These are phyloP conservation scores for Penicillium lagena DNA, from an alignment of 495 filamentous ascomycete genomes.

Conservation along the genomic window DNA sequence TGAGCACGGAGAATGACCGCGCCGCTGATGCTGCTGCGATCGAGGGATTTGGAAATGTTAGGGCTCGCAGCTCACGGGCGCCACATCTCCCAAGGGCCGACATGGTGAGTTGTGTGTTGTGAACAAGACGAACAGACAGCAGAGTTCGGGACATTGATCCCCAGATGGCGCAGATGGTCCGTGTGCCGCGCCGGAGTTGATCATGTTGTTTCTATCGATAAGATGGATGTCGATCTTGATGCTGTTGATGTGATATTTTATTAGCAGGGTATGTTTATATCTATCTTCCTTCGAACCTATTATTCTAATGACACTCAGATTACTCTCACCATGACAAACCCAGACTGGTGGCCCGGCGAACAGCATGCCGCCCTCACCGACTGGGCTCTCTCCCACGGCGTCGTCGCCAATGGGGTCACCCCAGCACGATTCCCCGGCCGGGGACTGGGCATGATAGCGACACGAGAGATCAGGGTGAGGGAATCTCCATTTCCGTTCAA, in stretches of 20 bases:
- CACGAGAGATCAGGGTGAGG: constrained; percentile 53
- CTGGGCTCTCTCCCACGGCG: constrained; percentile 56
- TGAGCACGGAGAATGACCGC: constrained; percentile 65
- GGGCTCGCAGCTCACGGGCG: constrained; percentile 11
- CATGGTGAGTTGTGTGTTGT: constrained; percentile 16
- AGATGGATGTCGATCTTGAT: not conserved
- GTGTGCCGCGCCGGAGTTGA: constrained; percentile 19
- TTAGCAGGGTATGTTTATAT: not conserved
- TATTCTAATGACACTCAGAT: no score
- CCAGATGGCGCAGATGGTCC: constrained; percentile 12
- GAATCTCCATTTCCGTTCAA: constrained; percentile 14
- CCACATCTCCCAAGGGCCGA: constrained; percentile 22
- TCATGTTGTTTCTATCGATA: constrained; percentile 21
- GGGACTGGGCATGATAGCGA: constrained; percentile 71
- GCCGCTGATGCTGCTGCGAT: constrained; percentile 4
- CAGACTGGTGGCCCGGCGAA: constrained; percentile 34
- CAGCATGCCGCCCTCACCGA: constrained; percentile 46
- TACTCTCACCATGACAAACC: constrained; percentile 15
- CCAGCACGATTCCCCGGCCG: constrained; percentile 56
- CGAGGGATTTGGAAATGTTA: constrained; percentile 5
- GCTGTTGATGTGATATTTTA: not conserved
- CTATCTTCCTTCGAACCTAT: not conserved
- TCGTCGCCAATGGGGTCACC: constrained; percentile 53
- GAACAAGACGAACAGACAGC: not conserved
- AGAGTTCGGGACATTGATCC: constrained; percentile 22